Conservation (phyloP, 1,284 basidiomycete genomes). For the Puccinia horiana region DNA sequence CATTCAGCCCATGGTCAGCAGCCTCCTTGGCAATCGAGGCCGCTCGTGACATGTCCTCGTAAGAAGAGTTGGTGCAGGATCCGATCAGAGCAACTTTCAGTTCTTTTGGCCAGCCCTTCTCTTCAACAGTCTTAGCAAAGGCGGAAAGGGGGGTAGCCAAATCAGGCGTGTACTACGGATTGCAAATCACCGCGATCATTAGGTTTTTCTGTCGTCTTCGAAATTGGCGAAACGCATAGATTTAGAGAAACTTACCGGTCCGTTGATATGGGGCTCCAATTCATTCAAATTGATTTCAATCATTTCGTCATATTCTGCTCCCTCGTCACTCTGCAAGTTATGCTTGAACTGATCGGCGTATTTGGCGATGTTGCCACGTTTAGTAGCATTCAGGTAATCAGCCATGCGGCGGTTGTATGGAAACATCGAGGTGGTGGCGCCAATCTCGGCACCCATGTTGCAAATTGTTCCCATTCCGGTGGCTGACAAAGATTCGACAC, state of each 20-base stretch:
- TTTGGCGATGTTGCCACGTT: slow-evolving; percentile 80
- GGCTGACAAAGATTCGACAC: slow-evolving; percentile 93
- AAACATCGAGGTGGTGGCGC: slow-evolving; percentile 97
- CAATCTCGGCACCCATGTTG: slow-evolving; percentile 99
- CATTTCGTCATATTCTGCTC: slow-evolving; percentile 88
- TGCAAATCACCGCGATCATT: not conserved
- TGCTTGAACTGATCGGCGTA: slow-evolving; percentile 87
- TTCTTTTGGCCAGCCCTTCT: slow-evolving; percentile 94
- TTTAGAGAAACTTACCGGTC: slow-evolving; percentile 64
- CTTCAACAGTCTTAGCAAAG: slow-evolving; percentile 86
- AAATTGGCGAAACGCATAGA: not conserved
- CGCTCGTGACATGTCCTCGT: slow-evolving; percentile 99
- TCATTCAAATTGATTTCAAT: slow-evolving; percentile 94
- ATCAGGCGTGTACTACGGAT: slow-evolving; percentile 72
- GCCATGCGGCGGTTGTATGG: slow-evolving; percentile 95
- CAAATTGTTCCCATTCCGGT: slow-evolving; percentile 99
- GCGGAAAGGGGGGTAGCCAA: slow-evolving; percentile 72
- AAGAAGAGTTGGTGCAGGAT: slow-evolving; percentile 99
- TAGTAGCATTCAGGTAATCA: slow-evolving; percentile 89
- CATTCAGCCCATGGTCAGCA: slow-evolving; percentile 76
- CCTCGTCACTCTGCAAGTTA: slow-evolving; percentile 87
- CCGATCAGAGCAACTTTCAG: slow-evolving; percentile 97
- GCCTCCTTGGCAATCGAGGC: slow-evolving; percentile 92
- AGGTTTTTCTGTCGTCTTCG: not conserved
- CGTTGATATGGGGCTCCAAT: slow-evolving; percentile 99